phyloP scores from a whole-genome alignment of 345 rosid genomes.

The Schrenkiella parvula region DNA sequence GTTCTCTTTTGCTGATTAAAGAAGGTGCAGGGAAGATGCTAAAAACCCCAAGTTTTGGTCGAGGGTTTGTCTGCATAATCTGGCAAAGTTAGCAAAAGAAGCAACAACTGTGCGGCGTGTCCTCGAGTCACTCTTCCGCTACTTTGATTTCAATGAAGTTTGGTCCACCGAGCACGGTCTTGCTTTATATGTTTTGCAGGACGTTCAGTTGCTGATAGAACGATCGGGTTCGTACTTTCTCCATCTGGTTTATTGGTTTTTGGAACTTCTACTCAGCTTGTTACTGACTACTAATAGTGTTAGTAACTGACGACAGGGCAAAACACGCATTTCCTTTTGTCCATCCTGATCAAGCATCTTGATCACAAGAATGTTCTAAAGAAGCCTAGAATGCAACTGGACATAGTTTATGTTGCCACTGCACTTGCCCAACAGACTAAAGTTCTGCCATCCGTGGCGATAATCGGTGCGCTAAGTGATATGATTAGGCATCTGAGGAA shows the following conservation, averaged over 20 bases:
- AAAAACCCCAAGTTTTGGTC: conserved; percentile 61
- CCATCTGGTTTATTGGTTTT: neutral
- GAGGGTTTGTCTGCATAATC: conserved; percentile 56
- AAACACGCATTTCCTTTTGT: conserved; percentile 58
- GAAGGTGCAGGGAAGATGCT: conserved; percentile 48
- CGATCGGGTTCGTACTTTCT: conserved; percentile 47
- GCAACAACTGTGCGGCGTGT: conserved; percentile 67
- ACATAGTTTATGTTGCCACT: conserved; percentile 56
- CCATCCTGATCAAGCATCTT: conserved; percentile 65
- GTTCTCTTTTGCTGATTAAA: neutral
- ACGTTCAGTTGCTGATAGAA: conserved; percentile 58
- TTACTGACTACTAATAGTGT: neutral
- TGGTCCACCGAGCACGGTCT: conserved; percentile 61
- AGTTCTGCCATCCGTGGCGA: conserved; percentile 53
- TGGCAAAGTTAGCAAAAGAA: conserved; percentile 67
- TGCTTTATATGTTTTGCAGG: conserved; percentile 55
- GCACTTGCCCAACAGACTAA: conserved; percentile 51
- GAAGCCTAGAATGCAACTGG: conserved; percentile 62
- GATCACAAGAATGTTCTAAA: conserved; percentile 69
- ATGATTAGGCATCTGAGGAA: conserved; percentile 73
- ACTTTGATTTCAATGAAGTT: conserved; percentile 54
- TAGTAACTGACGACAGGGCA: conserved; percentile 40
- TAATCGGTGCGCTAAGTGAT: conserved; percentile 66
- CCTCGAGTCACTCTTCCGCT: conserved; percentile 61
- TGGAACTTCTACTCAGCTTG: neutral